These are phyloP conservation scores for Allantophomopsis lycopodina DNA, from an alignment of 2,329 filamentous ascomycete species.

Conservation along the genomic window DNA sequence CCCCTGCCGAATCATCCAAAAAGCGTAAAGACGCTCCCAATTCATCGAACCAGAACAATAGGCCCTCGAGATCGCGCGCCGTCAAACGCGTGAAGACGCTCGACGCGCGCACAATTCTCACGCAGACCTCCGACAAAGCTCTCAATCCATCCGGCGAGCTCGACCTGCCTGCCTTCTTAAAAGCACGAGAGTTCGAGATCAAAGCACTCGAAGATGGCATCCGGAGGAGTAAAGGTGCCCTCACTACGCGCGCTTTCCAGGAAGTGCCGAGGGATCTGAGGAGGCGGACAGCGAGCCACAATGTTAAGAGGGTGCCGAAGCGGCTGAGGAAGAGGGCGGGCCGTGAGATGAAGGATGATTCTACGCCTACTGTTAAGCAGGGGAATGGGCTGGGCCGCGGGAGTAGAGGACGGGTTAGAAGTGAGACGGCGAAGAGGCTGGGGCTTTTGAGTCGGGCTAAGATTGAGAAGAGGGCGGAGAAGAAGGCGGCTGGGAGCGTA, in stretches of 20 bases:
- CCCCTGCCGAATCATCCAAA: background rate
- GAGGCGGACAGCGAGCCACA: slow-evolving; percentile 84
- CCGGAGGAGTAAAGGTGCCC: slow-evolving; percentile 49
- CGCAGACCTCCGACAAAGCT: slow-evolving; percentile 25
- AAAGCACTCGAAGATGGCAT: slow-evolving; percentile 73
- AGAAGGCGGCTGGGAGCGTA: slow-evolving; percentile 16
- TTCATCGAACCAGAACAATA: slow-evolving; percentile 6
- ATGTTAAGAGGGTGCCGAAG: slow-evolving; percentile 79
- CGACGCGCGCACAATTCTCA: slow-evolving; percentile 29
- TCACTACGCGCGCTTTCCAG: slow-evolving; percentile 70
- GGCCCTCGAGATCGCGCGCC: slow-evolving; percentile 9
- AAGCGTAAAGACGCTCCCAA: slow-evolving; percentile 14
- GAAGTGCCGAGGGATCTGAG: slow-evolving; percentile 75
- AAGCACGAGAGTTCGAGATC: slow-evolving; percentile 81
- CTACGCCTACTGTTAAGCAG: slow-evolving; percentile 68
- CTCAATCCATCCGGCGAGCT: slow-evolving; percentile 56
- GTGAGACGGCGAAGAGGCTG: slow-evolving; percentile 63
- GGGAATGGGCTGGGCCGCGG: slow-evolving; percentile 19
- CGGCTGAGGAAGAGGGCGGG: slow-evolving; percentile 57
- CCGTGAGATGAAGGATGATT: slow-evolving; percentile 73
- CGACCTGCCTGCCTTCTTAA: slow-evolving; percentile 73
- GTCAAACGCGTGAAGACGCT: slow-evolving; percentile 24
- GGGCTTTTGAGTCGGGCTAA: slow-evolving; percentile 46
- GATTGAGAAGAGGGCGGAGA: slow-evolving; percentile 25
- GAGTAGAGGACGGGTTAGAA: slow-evolving; percentile 46